phyloP scores from a whole-genome alignment of 208 protist species.

The Trypanosoma scelopori region DNA sequence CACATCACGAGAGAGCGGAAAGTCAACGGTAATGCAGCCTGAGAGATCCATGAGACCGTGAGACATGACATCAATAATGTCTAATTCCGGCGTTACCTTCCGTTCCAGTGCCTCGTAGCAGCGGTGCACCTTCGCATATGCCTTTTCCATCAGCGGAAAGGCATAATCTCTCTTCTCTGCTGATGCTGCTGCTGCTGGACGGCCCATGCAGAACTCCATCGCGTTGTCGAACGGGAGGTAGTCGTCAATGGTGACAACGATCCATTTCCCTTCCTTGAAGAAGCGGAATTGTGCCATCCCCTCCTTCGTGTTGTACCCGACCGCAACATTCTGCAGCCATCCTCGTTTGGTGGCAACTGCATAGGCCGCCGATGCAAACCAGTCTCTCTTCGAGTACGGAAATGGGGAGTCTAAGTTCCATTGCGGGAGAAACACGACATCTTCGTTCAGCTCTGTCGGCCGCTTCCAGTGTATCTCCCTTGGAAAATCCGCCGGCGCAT shows the following conservation, averaged over 20 bases:
- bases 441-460: constrained; percentile 36
- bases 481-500: constrained; percentile 45
- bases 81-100: constrained; percentile 56
- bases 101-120: constrained; percentile 88
- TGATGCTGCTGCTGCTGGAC: constrained; percentile 24
- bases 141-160: constrained; percentile 88
- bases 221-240: constrained; percentile 72
- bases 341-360: constrained; percentile 64
- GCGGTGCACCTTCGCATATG: constrained; percentile 90
- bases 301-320: constrained; percentile 59
- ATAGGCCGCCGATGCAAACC: constrained; percentile 77
- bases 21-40: constrained; percentile 43
- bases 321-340: constrained; percentile 58
- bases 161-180: constrained; percentile 46
- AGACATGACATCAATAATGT: constrained; percentile 43
- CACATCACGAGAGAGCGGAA: constrained; percentile 28
- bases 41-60: constrained; percentile 79
- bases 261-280: constrained; percentile 78
- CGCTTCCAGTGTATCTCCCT: constrained; percentile 60
- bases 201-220: constrained; percentile 49
- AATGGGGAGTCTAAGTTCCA: constrained; percentile 47
- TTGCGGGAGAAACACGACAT: constrained; percentile 29
- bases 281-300: constrained; percentile 88
- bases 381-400: constrained; percentile 56
- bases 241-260: constrained; percentile 86